These are phyloP conservation scores for Tephrocybe sp. DNA, from an alignment of 768 basidiomycete species.

Conservation along the genomic window DNA sequence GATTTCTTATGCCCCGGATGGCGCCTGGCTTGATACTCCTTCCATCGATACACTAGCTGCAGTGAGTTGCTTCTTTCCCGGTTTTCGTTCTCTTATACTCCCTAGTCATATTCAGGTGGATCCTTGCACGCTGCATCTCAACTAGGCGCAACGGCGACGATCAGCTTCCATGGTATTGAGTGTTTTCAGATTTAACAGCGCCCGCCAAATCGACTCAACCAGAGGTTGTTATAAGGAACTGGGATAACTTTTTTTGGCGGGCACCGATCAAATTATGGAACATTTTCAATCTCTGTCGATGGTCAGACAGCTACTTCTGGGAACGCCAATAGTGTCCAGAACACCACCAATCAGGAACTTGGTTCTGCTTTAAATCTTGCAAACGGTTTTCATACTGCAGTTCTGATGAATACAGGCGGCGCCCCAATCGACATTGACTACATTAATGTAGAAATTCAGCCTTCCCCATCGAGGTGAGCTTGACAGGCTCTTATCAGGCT, in stretches of 20 bases:
- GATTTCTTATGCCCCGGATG: constrained; percentile 45
- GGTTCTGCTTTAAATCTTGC: constrained; percentile 38
- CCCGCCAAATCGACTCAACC: neutral
- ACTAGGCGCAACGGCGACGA: constrained; percentile 45
- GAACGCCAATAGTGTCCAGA: constrained; percentile 27
- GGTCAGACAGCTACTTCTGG: constrained; percentile 32
- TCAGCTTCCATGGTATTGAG: constrained; percentile 45
- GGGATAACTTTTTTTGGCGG: constrained; percentile 53
- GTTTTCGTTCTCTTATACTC: neutral
- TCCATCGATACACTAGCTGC: constrained; percentile 34
- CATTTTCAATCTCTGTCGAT: constrained; percentile 43
- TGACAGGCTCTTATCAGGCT: neutral
- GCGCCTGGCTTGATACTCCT: constrained; percentile 48
- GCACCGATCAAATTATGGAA: constrained; percentile 42
- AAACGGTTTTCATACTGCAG: constrained; percentile 44
- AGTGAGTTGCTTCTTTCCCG: constrained; percentile 23
- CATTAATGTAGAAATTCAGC: constrained; percentile 38
- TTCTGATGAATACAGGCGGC: constrained; percentile 42
- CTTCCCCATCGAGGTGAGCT: constrained; percentile 36
- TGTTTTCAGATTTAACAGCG: constrained; percentile 1
- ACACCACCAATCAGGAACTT: constrained; percentile 35
- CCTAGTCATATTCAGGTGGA: constrained; percentile 39
- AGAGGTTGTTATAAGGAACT: constrained; percentile 31
- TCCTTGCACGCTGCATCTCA: constrained; percentile 42
- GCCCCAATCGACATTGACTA: constrained; percentile 49